Base-by-base conservation (phyloP, 768 basidiomycete genomes). In the Dacryopinax primogenitus region DNA sequence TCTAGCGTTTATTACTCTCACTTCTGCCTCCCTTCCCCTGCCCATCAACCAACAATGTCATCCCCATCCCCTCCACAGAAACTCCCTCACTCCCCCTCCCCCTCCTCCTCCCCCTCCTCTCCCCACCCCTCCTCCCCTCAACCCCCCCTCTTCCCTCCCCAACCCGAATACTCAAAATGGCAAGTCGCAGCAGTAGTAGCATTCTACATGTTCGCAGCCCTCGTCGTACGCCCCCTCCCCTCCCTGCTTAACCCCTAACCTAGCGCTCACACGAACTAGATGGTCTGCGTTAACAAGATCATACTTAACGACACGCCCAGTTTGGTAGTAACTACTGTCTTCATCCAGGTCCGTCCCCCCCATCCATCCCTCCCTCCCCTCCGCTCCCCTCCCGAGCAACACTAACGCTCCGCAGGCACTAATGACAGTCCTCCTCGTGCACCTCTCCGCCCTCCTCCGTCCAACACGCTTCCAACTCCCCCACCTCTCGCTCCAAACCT, bases 1-100 rank as follows among this genome's bases (percentile, higher is more conserved):
- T 26, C 63, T 64, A 28, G 63, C 35, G 18, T 32, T 64, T 30
- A 64, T 39, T 39, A 39, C 44, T 39, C 37, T 64, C 34, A 64
- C 63, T 39, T 35, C 35, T 39, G 34, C 63, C 0, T 34, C 63
- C 28, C 44, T 39, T 39, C 30, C 35, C 63, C n/a, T 15, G 18
- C 36, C 36, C 26, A 18, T 64, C n/a, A n/a, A n/a, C n/a, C n/a
- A n/a, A n/a, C n/a, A n/a, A n/a, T n/a, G n/a, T n/a, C n/a, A n/a
- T n/a, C n/a, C n/a, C n/a, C n/a, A n/a, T n/a, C 41, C 32, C 39
- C 28, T 64, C 32, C 41, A 7, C 39, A 11, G 33, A 28, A 39
- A 21, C 64, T 32, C 44, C 64, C 9, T 33, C 41, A 35, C 41
- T 32, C 41, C 32, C 33, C 39, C 30, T 58, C 51, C 51, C 30